These are phyloP conservation scores for Eimeria mitis DNA, from an alignment of 169 alveolate genomes.

Conservation along the genomic window DNA sequence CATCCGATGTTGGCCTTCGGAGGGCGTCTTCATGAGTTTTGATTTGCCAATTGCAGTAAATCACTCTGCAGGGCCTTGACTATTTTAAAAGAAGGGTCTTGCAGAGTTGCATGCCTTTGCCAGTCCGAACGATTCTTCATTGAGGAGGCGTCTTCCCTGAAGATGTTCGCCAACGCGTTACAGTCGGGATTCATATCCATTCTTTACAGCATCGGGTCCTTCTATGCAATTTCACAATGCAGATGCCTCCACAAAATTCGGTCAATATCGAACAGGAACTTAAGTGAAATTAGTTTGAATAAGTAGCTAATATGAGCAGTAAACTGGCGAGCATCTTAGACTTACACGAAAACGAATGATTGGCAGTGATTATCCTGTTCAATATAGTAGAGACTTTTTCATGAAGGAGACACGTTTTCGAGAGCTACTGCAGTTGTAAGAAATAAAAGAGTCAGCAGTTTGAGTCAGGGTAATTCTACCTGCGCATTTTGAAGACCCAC, in stretches of 20 bases:
- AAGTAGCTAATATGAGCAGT: background rate
- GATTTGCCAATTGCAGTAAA: background rate
- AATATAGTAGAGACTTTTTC: background rate
- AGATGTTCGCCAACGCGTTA: conserved; percentile 96
- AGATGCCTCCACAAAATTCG: background rate
- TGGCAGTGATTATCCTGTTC: background rate
- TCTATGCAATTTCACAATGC: background rate
- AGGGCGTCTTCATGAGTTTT: background rate
- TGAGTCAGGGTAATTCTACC: background rate
- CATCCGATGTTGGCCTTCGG: background rate
- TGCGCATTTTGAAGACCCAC: background rate
- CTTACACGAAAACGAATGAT: background rate
- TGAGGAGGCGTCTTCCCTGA: conserved; percentile 1
- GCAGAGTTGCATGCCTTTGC: background rate
- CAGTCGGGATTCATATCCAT: conserved; percentile 97
- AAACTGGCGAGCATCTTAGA: background rate
- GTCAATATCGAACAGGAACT: background rate
- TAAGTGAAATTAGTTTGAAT: background rate
- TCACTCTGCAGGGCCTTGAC: conserved; percentile 20
- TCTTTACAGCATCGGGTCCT: conserved; percentile 96
- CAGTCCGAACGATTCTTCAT: background rate
- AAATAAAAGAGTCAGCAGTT: background rate
- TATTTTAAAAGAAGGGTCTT: conserved; percentile 9
- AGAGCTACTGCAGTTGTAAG: background rate
- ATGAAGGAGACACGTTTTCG: background rate